Percentiles rank a stretch among this genome's conserved stretches.
phyloP scores from a whole-genome alignment of 2,329 filamentous ascomycete genomes.

The Fusarium illudens region DNA sequence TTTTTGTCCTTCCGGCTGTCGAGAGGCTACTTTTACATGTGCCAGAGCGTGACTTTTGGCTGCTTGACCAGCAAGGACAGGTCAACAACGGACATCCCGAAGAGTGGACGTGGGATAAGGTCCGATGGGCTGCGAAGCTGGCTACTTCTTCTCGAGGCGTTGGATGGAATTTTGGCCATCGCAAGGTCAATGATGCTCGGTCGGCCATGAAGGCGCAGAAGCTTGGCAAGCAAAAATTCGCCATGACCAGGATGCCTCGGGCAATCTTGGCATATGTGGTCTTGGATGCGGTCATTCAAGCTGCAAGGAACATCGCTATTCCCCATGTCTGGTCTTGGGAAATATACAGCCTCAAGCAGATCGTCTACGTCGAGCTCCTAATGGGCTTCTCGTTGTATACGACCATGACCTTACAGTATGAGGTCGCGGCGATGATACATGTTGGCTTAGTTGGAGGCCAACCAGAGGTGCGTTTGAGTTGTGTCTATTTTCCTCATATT shows the following conservation, averaged over 20 bases:
- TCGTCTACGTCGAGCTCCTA: background rate
- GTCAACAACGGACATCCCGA: background rate
- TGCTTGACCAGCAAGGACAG: slow-evolving; percentile 3
- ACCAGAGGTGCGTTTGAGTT: background rate
- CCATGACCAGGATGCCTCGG: background rate
- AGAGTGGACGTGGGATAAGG: slow-evolving; percentile 11
- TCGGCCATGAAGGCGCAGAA: background rate
- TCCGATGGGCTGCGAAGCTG: slow-evolving; percentile 15
- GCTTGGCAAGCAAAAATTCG: background rate
- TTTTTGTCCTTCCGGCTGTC: slow-evolving; percentile 18
- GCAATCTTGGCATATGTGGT: slow-evolving; percentile 3
- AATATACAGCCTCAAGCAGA: background rate
- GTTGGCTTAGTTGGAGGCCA: background rate
- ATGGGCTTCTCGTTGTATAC: slow-evolving; percentile 14
- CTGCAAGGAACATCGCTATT: background rate
- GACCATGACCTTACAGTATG: slow-evolving; percentile 21
- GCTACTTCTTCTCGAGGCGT: slow-evolving; percentile 13
- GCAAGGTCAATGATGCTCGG: background rate
- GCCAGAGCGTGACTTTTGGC: slow-evolving; percentile 19
- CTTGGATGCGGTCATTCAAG: slow-evolving; percentile 1
- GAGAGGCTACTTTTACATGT: slow-evolving; percentile 18
- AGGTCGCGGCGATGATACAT: slow-evolving; percentile 6
- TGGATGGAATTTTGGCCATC: slow-evolving; percentile 22
- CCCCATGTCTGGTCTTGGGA: slow-evolving; percentile 11
- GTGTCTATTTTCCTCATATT: too few relatives aligned